Evolutionary conservation across 371 early-diverging fungal genomes (phyloP).

Genomic region (Chytridium lagenaria): DNA sequence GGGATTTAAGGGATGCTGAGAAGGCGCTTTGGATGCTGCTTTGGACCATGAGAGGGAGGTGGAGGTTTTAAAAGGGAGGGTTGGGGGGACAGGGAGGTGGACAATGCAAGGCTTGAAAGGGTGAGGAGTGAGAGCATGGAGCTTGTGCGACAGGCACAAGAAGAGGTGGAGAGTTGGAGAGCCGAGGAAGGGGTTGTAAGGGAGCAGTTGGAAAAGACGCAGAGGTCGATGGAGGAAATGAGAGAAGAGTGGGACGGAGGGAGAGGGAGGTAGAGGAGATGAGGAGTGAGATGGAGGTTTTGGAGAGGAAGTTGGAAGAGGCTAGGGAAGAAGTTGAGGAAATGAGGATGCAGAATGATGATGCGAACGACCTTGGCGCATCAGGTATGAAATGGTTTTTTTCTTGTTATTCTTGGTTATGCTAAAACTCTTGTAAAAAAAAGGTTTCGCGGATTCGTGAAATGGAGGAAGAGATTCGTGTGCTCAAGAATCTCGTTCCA

Average conservation of each 20-base stretch:
- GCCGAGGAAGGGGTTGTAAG: neutral
- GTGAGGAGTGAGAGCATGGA: neutral
- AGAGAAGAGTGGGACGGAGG: neutral
- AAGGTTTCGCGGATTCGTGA: neutral
- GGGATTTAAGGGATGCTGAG: neutral
- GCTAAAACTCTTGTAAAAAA: neutral
- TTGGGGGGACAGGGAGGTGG: too few species aligned
- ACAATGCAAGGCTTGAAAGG: neutral
- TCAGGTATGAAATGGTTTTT: neutral
- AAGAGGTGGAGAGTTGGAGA: neutral
- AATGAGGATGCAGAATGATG: neutral
- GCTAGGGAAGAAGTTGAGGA: neutral
- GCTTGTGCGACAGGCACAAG: slow-evolving; percentile 17
- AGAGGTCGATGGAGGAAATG: neutral
- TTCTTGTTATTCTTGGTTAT: slow-evolving; percentile 4
- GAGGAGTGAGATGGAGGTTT: neutral
- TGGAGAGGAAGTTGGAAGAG: neutral
- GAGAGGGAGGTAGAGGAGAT: slow-evolving; percentile 10
- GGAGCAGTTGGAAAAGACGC: neutral
- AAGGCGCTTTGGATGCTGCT: neutral
- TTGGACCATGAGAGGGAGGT: too few species aligned
- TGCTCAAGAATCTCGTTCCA: neutral
- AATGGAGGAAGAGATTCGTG: slow-evolving; percentile 3
- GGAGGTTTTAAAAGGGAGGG: too few species aligned
- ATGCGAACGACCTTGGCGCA: neutral